Evolutionary conservation across 805 yeast species (phyloP).

Genomic region (Yarrowia alimentaria): DNA sequence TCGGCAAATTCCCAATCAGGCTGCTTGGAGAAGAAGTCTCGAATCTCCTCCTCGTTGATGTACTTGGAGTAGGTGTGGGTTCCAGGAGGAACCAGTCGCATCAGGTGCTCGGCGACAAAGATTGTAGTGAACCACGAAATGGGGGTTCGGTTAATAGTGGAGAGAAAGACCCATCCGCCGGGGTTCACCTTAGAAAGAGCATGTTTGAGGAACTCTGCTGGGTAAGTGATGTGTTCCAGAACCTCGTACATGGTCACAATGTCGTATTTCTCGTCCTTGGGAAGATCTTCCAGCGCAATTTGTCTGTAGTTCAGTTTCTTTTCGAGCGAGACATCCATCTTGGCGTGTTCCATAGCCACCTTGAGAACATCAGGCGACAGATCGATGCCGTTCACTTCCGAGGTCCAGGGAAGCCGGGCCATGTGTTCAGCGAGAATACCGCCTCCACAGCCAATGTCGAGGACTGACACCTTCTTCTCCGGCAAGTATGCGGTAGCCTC

Average conservation of each 20-base stretch:
- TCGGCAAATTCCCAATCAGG: conserved; percentile 57
- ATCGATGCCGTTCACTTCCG: conserved; percentile 76
- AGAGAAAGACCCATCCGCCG: conserved; percentile 81
- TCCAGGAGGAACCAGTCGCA: conserved; percentile 83
- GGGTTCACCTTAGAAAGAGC: conserved; percentile 68
- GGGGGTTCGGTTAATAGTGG: conserved; percentile 88
- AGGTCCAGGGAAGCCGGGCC: conserved; percentile 65
- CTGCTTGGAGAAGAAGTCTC: conserved; percentile 57
- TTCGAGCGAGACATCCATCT: conserved; percentile 60
- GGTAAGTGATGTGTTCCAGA: conserved; percentile 90
- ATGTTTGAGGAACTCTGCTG: conserved; percentile 65
- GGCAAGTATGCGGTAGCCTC: conserved; percentile 1
- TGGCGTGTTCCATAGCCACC: conserved; percentile 71
- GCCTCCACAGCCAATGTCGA: conserved; percentile 99
- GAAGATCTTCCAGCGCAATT: conserved; percentile 60
- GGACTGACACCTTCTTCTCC: conserved; percentile 48
- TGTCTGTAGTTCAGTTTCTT: conserved; percentile 59
- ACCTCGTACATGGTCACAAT: conserved; percentile 89
- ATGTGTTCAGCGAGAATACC: conserved; percentile 86
- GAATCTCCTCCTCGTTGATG: conserved; percentile 71
- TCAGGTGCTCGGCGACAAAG: conserved; percentile 77
- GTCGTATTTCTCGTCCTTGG: conserved; percentile 54
- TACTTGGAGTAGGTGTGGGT: conserved; percentile 88
- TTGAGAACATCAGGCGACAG: conserved; percentile 76
- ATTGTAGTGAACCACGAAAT: conserved; percentile 92